Percentiles rank a stretch among this genome's conserved stretches.
phyloP scores from a whole-genome alignment of 2,329 filamentous ascomycete species.

The Monilinia laxa region DNA sequence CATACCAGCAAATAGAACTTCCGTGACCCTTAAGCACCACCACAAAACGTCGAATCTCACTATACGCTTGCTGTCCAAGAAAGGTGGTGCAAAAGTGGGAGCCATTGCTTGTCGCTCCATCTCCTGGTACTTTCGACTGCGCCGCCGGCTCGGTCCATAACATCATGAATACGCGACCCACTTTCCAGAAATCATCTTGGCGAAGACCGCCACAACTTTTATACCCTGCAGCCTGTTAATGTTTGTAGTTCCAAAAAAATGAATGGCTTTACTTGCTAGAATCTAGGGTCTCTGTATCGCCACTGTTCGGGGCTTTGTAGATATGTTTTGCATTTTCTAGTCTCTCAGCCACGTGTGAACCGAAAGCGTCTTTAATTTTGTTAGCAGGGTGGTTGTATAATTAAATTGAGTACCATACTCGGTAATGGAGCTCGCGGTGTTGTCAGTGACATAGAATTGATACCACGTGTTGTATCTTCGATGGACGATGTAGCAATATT shows the following conservation, averaged over 20 bases:
- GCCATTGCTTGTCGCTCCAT: constrained; percentile 21
- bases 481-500: background rate
- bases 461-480: background rate
- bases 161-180: constrained; percentile 36
- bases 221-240: background rate
- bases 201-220: background rate
- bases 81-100: constrained; percentile 24
- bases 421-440: background rate
- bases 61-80: constrained; percentile 27
- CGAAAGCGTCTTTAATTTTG: background rate
- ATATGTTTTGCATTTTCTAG: background rate
- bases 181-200: constrained; percentile 26
- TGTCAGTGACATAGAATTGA: background rate
- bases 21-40: constrained; percentile 29
- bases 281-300: constrained; percentile 2
- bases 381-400: background rate
- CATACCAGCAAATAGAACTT: constrained; percentile 32
- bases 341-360: background rate
- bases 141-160: constrained; percentile 36
- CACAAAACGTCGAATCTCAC: constrained; percentile 35
- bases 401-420: background rate
- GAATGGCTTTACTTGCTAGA: background rate
- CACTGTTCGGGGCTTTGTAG: background rate
- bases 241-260: background rate
- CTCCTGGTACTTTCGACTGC: background rate